Evolutionary conservation across 257 asterid genomes (phyloP), one percentile per base, ranked within the genome.

Genomic region (Solanum sejunctum): DNA sequence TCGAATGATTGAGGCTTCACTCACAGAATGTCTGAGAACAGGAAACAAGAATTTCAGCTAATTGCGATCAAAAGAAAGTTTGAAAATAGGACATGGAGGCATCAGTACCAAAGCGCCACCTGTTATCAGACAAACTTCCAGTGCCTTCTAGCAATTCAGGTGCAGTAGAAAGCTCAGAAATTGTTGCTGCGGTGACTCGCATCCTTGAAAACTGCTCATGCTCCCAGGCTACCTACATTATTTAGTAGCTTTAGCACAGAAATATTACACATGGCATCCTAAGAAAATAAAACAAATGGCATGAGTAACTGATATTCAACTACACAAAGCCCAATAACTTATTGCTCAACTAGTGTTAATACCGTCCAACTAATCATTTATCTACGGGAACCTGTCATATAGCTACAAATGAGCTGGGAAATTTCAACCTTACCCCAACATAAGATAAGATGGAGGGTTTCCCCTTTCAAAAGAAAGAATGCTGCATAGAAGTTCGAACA

Each of bases 191-290:
- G 70, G 98, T 97, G 47, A 95, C 92, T 90, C 97, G 90, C 88
- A 90, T 86, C 88, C 96, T 95, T 39, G 99, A 97, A 87, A 97
- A 97, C 83, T 97, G 99, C 81, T 97, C 99, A 57, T 97, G 99
- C 95, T 97, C 99, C 99, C 99, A 97, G 47, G 99, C 97, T 81
- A 97, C 98, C 99, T 97, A 91, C 84, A 92, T 82, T 82, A 84
- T 58, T 81, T 73, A 88, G 86, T 58, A 92, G 87, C 85, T 83
- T 91, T 61, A 89, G 91, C 83, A 84, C 80, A 84, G 16, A 85
- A 83, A 82, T 49, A 49, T 4, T 23, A 17, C 64, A 28, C 64
- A 78, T 15, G 83, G 83, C 66, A 16, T 52, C 61, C 28, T 26
- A 78, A 52, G 49, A 11, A 51, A 51, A 51, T 21, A 73, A 73